phyloP scores from a whole-genome alignment of 1,284 basidiomycete species.

The Pseudozyma flocculosa region DNA sequence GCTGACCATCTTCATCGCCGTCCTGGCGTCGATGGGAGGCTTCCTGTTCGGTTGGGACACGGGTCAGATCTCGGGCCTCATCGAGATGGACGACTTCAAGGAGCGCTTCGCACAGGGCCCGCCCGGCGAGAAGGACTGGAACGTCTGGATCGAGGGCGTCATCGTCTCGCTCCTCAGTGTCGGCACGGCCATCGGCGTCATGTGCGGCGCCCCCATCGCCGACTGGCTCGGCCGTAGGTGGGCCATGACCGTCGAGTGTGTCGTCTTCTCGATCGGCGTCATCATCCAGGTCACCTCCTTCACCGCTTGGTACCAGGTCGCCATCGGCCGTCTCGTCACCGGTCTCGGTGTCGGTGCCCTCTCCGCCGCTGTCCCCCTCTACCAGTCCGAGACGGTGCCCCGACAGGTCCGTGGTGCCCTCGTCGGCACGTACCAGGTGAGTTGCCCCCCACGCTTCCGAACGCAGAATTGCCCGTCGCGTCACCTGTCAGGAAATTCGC shows the following conservation, averaged over 20 bases:
- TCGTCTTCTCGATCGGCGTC: conserved; percentile 71
- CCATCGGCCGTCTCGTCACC: conserved; percentile 63
- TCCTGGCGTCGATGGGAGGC: conserved; percentile 74
- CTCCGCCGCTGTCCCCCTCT: conserved; percentile 71
- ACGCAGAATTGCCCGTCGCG: too few relatives aligned
- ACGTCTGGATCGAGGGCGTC: conserved; percentile 61
- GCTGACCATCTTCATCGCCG: conserved; percentile 68
- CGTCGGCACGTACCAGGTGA: conserved; percentile 67
- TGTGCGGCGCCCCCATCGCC: conserved; percentile 60
- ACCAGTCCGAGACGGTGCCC: conserved; percentile 75
- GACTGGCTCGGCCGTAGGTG: conserved; percentile 70
- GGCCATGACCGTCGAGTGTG: conserved; percentile 71
- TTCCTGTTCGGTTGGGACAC: conserved; percentile 74
- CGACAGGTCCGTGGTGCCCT: conserved; percentile 74
- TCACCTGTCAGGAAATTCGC: too few relatives aligned
- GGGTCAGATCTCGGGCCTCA: conserved; percentile 75
- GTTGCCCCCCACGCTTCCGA: conserved; percentile 1
- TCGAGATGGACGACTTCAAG: conserved; percentile 73
- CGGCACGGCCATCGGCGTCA: conserved; percentile 56
- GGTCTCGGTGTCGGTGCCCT: conserved; percentile 59
- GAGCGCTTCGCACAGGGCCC: conserved; percentile 63
- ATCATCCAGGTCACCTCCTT: conserved; percentile 62
- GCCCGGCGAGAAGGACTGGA: conserved; percentile 24
- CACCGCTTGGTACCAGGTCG: conserved; percentile 58
- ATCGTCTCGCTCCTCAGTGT: conserved; percentile 69